Base-by-base conservation (phyloP, 805 yeast genomes). In the Starmerella bombicola region DNA sequence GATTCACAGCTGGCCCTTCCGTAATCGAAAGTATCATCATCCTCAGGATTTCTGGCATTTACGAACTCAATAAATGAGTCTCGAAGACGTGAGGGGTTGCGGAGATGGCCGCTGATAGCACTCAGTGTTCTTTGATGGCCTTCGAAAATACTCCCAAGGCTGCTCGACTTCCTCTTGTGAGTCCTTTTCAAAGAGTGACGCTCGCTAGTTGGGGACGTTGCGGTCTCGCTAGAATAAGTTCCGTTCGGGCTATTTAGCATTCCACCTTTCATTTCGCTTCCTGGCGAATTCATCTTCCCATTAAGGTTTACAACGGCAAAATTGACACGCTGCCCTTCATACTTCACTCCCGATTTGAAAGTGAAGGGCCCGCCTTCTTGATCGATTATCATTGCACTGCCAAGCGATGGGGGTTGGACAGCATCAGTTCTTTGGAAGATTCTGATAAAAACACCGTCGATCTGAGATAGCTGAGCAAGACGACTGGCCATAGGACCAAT, bases 401-500 rank as follows among this genome's bases (percentile, higher is more conserved):
- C 28, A 13, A 24, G 13, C 28, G 28, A 9, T 10, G 28, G 13
- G 13, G 9, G 9, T 9, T 6, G 20, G 5, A 19, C 21, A 8
- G 20, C 25, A 20, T 12, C 17, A 19, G 13, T 32, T 3, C 38
- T 37, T 17, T 28, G 42, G 35, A 41, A 54, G 2, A 53, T 40
- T 13, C 33, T 34, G 20, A 51, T 45, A 17, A 44, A 35, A 6
- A 53, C 48, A 13, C 47, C 38, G 26, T 43, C 36, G 29, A 35
- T 24, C 19, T 10, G 38, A 45, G 38, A 25, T 46, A 42, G 46
- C 40, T 33, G 17, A 35, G 24, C 49, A 20, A 47, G 46, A 29
- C 30, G 47, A 37, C 36, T 41, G 15, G 29, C 48, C 41, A 41
- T 43, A 45, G 68, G 69, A 16, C 30, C 43, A 5, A 53, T 35